Evolutionary conservation across 768 basidiomycete genomes (phyloP), one percentile per base, ranked within the genome.

Genomic region (Guyanaporus albipodus): DNA sequence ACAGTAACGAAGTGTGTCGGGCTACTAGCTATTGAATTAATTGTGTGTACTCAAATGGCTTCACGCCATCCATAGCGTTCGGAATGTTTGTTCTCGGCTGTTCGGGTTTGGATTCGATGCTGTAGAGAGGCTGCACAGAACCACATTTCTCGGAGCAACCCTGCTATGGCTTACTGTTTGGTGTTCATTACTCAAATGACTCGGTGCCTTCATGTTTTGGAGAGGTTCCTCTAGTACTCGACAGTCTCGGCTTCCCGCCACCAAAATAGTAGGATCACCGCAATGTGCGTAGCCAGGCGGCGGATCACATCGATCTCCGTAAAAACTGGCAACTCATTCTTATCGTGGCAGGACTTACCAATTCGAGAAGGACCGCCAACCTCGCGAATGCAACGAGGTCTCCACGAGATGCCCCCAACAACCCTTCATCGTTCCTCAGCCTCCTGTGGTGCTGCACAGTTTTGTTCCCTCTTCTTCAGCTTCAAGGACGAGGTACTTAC

Each of bases 321-420:
- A 7, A n/a, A n/a, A n/a, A n/a, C n/a, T n/a, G n/a, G n/a, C n/a
- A n/a, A n/a, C n/a, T n/a, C 22, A 39, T 43, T 34, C 38, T 48
- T 50, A 54, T 54, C 46, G 38, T n/a, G n/a, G n/a, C 26, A 46
- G 15, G 29, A 29, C 42, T 49, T 59, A 12, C 58, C 52, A 61
- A 51, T 58, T 61, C 49, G 29, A 59, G 58, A 54, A 60, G 19
- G 34, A 42, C 50, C 28, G 14, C 43, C 45, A 3, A 29, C 35
- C 47, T 51, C 52, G 47, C 43, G 60, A 45, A 49, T n/a, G 46
- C 59, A 59, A 60, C 56, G 59, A 48, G 59, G 59, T 44, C 10
- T 38, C 45, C 44, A 37, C 40, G 19, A 36, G 27, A 47, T 51
- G 42, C n/a, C 14, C 36, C 49, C 24, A n/a, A 29, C n/a, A 45